phyloP scores from a whole-genome alignment of 352 stramenopile genomes.

The Phytophthora macrochlamydospora region DNA sequence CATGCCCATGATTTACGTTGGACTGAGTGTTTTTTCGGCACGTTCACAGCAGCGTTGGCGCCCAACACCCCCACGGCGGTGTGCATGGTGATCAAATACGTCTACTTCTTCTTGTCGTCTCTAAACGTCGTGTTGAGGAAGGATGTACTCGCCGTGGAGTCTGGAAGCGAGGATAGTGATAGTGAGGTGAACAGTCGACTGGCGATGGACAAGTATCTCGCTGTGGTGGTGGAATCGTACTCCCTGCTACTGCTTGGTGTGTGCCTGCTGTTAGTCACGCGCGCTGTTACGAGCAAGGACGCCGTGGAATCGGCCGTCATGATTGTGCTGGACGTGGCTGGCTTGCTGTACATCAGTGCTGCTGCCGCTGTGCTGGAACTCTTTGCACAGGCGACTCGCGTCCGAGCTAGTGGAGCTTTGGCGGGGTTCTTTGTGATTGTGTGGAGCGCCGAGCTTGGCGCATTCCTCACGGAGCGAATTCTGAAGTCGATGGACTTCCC shows the following conservation, averaged over 20 bases:
- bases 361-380: slow-evolving; percentile 52
- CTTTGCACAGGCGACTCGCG: slow-evolving; percentile 43
- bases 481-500: slow-evolving; percentile 56
- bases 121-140: slow-evolving; percentile 51
- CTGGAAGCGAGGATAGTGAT: slow-evolving; percentile 5
- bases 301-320: slow-evolving; percentile 64
- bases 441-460: slow-evolving; percentile 62
- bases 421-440: slow-evolving; percentile 59
- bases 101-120: slow-evolving; percentile 58
- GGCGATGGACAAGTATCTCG: slow-evolving; percentile 41
- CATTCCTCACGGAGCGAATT: slow-evolving; percentile 50
- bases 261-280: slow-evolving; percentile 48
- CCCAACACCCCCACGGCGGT: slow-evolving; percentile 54
- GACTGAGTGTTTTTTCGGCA: slow-evolving; percentile 42
- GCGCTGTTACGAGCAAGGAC: slow-evolving; percentile 64
- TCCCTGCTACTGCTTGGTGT: slow-evolving; percentile 49
- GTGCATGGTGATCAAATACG: slow-evolving; percentile 49
- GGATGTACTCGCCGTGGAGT: slow-evolving; percentile 2
- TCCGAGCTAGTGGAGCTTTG: slow-evolving; percentile 32
- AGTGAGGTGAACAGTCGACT: slow-evolving; percentile 12
- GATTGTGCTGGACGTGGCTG: slow-evolving; percentile 56
- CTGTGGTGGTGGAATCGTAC: slow-evolving; percentile 59
- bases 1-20: slow-evolving; percentile 52
- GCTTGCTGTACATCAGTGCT: slow-evolving; percentile 54
- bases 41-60: slow-evolving; percentile 40